Conservation (phyloP, 164 flowering plant genomes). For the Umbilicus rupestris region DNA sequence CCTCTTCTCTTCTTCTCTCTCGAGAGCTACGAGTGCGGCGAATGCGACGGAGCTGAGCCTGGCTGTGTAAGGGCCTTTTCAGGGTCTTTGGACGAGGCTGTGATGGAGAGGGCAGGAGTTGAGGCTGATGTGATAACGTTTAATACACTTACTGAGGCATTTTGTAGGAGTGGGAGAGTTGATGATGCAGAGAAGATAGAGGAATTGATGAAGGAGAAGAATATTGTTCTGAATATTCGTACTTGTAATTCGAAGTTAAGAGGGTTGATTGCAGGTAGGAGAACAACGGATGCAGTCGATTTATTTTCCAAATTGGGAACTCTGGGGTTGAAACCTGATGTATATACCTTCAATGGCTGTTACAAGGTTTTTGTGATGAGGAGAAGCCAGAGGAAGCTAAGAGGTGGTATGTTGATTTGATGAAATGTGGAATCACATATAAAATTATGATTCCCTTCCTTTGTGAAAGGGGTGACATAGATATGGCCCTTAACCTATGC, state of each 20-base stretch:
- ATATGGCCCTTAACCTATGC: slow-evolving; percentile 4
- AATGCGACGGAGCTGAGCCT: no score
- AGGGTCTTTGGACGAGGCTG: no score
- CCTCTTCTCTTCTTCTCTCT: no score
- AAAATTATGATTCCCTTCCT: slow-evolving; percentile 1
- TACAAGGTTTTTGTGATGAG: slow-evolving; percentile 8
- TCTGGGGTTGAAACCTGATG: slow-evolving; percentile 22
- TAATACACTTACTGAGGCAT: slow-evolving; percentile 27
- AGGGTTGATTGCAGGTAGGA: no score
- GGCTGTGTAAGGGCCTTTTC: no score
- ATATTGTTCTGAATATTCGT: slow-evolving; percentile 18
- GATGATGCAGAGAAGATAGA: slow-evolving; percentile 34
- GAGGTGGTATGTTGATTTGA: slow-evolving; percentile 5
- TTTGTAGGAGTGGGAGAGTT: slow-evolving; percentile 18
- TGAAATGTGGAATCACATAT: neutral
- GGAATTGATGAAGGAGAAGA: slow-evolving; percentile 26
- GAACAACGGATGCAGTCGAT: slow-evolving; percentile 20
- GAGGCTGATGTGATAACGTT: slow-evolving; percentile 31
- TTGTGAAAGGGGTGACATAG: slow-evolving; percentile 7
- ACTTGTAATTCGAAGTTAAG: slow-evolving; percentile 27
- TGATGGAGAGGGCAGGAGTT: slow-evolving; percentile 23
- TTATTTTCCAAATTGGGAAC: slow-evolving; percentile 24
- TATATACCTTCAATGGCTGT: slow-evolving; percentile 2
- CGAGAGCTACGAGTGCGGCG: no score
- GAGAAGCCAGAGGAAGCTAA: slow-evolving; percentile 5